Conservation (phyloP, 495 filamentous ascomycete species). For the Neurospora sp. region DNA sequence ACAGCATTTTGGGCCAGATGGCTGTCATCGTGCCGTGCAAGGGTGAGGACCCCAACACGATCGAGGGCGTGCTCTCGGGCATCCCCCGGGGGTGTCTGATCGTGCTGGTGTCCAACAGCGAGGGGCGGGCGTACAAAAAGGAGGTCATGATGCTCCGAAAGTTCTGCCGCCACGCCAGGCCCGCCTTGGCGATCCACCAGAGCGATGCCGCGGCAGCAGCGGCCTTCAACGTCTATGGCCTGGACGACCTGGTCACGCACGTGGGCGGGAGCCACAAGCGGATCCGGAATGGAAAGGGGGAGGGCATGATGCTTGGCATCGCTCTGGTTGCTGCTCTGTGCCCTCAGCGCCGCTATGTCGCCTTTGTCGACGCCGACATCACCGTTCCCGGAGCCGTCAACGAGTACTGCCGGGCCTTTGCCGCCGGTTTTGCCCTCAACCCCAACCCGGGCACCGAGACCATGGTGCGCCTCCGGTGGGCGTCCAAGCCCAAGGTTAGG, state of each 20-base stretch:
- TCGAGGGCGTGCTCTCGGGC: slow-evolving; percentile 19
- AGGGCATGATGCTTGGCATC: slow-evolving; percentile 24
- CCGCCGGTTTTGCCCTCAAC: slow-evolving; percentile 17
- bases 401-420: slow-evolving; percentile 21
- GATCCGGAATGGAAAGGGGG: slow-evolving; percentile 22
- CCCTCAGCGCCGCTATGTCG: slow-evolving; percentile 12
- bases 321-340: slow-evolving; percentile 14
- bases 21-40: slow-evolving; percentile 23
- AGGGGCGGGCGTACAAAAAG: slow-evolving; percentile 1
- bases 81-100: slow-evolving; percentile 16
- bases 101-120: slow-evolving; percentile 21
- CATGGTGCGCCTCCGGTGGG: slow-evolving; percentile 23
- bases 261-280: not conserved
- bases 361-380: slow-evolving; percentile 25
- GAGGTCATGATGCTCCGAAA: slow-evolving; percentile 6
- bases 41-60: slow-evolving; percentile 9
- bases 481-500: slow-evolving; percentile 19
- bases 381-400: slow-evolving; percentile 8
- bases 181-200: slow-evolving; percentile 18
- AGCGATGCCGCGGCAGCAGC: slow-evolving; percentile 12
- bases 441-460: slow-evolving; percentile 4
- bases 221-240: slow-evolving; percentile 9
- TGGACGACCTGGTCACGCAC: slow-evolving; percentile 6
- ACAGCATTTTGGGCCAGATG: slow-evolving; percentile 8
- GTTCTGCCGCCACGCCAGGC: slow-evolving; percentile 5